Evolutionary conservation across 495 filamentous ascomycete species (phyloP).

Genomic region (Penicillium herquei): DNA sequence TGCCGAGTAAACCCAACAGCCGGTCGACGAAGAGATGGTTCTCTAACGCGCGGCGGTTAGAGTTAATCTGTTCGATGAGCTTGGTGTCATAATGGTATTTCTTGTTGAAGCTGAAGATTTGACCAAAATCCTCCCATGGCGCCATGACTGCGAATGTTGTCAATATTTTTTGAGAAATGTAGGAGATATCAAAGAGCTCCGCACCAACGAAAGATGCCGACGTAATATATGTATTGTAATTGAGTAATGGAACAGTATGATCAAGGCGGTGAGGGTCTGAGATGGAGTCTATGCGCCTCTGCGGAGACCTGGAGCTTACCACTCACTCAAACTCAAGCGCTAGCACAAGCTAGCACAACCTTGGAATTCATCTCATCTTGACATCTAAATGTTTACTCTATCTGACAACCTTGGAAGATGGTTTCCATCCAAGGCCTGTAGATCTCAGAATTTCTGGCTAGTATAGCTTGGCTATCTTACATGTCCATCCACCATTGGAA

Average conservation of each 20-base stretch:
- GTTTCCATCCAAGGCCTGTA: no score
- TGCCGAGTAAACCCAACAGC: constrained; percentile 65
- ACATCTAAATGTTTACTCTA: no score
- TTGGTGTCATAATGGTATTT: constrained; percentile 61
- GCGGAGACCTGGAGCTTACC: no score
- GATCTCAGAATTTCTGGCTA: no score
- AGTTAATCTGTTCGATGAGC: constrained; percentile 55
- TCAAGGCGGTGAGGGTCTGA: constrained; percentile 24
- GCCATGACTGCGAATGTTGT: constrained; percentile 27
- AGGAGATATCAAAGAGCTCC: neutral
- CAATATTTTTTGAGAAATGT: constrained; percentile 1
- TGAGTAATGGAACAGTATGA: neutral
- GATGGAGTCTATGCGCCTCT: no score
- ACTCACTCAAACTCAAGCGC: no score
- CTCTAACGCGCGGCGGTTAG: constrained; percentile 59
- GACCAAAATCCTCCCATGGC: constrained; percentile 56
- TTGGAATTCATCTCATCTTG: no score
- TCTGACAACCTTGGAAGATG: no score
- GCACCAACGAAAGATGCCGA: neutral
- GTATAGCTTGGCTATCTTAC: no score
- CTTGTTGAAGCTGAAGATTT: constrained; percentile 61
- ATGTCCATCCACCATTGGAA: no score
- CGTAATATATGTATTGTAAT: neutral
- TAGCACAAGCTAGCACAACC: no score
- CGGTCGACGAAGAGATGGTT: constrained; percentile 73